These are phyloP conservation scores for Isatis tinctoria DNA, from an alignment of 345 rosid genomes.

Conservation along the genomic window DNA sequence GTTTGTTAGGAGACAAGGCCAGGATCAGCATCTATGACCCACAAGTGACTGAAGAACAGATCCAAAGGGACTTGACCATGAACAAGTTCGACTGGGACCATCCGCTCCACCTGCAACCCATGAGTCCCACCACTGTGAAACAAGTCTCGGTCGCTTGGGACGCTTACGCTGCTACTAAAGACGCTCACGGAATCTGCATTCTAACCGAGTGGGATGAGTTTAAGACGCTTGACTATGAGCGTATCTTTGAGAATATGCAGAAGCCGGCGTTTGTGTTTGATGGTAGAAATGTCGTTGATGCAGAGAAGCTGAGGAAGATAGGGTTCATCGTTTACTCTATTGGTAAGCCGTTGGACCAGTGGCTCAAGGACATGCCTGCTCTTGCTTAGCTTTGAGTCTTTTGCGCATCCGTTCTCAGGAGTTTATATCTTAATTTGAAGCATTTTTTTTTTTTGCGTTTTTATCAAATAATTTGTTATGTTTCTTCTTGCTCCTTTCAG, in stretches of 20 bases:
- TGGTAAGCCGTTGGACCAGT: constrained; percentile 13
- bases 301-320: constrained; percentile 11
- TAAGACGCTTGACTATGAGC: constrained; percentile 23
- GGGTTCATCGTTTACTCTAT: constrained; percentile 3
- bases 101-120: not conserved
- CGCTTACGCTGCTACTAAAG: not conserved
- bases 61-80: constrained; percentile 33
- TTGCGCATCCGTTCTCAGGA: not conserved
- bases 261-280: constrained; percentile 11
- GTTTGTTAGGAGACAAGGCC: constrained; percentile 77
- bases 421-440: not conserved
- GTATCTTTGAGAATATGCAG: constrained; percentile 7
- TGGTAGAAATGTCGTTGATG: constrained; percentile 2
- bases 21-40: constrained; percentile 71
- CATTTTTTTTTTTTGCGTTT: not conserved
- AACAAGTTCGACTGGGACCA: constrained; percentile 15
- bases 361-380: constrained; percentile 16
- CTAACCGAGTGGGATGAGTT: constrained; percentile 44
- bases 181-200: constrained; percentile 2
- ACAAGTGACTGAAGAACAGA: constrained; percentile 74
- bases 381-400: constrained; percentile 2
- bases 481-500: not conserved
- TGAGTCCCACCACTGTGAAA: constrained; percentile 10
- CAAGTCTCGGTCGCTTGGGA: constrained; percentile 7
- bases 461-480: not conserved